phyloP scores from a whole-genome alignment of 805 yeast species.

The Nakazawaea sp. region DNA sequence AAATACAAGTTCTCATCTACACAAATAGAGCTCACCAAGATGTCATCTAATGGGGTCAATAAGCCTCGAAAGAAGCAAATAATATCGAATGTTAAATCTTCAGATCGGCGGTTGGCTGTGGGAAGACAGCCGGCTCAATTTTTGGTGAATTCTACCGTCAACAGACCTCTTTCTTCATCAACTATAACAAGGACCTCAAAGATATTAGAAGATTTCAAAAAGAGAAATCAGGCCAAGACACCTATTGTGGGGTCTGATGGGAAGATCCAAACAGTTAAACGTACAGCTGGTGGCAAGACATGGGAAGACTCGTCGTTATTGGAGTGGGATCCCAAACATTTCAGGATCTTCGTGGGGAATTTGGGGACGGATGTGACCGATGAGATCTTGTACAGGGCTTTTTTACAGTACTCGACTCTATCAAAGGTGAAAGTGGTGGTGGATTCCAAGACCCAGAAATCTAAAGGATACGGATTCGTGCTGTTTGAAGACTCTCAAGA shows the following conservation, averaged over 20 bases:
- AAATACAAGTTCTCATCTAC: not conserved
- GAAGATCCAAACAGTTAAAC: conserved; percentile 22
- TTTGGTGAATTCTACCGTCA: conserved; percentile 22
- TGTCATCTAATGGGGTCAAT: conserved; percentile 4
- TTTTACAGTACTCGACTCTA: conserved; percentile 44
- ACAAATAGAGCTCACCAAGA: too few relatives aligned
- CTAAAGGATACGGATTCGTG: conserved; percentile 71
- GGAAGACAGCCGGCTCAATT: conserved; percentile 41
- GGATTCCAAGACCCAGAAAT: conserved; percentile 37
- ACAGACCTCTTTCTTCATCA: conserved; percentile 17
- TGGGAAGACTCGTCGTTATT: conserved; percentile 42
- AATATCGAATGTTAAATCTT: conserved; percentile 25
- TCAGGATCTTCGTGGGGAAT: conserved; percentile 70
- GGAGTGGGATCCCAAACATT: conserved; percentile 69
- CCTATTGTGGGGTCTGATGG: conserved; percentile 21
- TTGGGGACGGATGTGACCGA: conserved; percentile 63
- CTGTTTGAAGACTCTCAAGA: conserved; percentile 61
- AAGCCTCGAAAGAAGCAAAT: conserved; percentile 9
- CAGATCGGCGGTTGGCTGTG: conserved; percentile 51
- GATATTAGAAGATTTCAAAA: conserved; percentile 14
- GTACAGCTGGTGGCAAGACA: conserved; percentile 37
- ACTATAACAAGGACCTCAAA: conserved; percentile 14
- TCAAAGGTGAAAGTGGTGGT: conserved; percentile 54
- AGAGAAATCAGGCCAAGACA: conserved; percentile 8
- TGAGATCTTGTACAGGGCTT: conserved; percentile 45